Evolutionary conservation across 768 basidiomycete genomes (phyloP).

Genomic region (Naganishia vishniacii): DNA sequence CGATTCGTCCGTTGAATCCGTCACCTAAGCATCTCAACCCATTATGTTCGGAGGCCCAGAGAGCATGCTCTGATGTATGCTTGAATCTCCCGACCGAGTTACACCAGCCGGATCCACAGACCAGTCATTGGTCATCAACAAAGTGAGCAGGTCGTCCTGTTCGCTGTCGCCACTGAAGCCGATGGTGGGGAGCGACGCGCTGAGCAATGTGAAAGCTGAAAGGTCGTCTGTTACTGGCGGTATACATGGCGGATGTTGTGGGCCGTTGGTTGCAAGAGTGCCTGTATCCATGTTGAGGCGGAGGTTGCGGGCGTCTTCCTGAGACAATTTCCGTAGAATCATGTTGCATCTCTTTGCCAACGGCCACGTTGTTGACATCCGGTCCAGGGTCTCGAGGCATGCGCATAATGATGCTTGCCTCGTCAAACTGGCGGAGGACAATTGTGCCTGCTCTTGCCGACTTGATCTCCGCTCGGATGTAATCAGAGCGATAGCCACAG

Average conservation of each 20-base stretch:
- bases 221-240: neutral
- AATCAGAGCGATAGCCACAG: conserved; percentile 24
- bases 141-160: conserved; percentile 13
- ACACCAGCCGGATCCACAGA: conserved; percentile 3
- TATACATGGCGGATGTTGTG: neutral
- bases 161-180: conserved; percentile 8
- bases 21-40: neutral
- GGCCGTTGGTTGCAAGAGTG: neutral
- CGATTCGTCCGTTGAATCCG: too few relatives aligned
- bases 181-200: conserved; percentile 3
- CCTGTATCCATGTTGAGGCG: neutral
- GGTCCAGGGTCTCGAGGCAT: conserved; percentile 23
- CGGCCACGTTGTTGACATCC: conserved; percentile 26
- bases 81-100: neutral
- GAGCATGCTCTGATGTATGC: conserved; percentile 1
- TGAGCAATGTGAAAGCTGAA: neutral
- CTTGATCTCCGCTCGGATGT: conserved; percentile 3
- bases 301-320: neutral
- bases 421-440: conserved; percentile 1
- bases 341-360: conserved; percentile 23
- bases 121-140: conserved; percentile 18
- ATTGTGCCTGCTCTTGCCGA: neutral
- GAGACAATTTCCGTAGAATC: conserved; percentile 6
- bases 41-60: neutral
- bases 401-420: conserved; percentile 19